Percentiles rank a stretch among this genome's conserved stretches.
These are phyloP conservation scores for Microthlaspi erraticum DNA, from an alignment of 345 rosid genomes.

Conservation along the genomic window DNA sequence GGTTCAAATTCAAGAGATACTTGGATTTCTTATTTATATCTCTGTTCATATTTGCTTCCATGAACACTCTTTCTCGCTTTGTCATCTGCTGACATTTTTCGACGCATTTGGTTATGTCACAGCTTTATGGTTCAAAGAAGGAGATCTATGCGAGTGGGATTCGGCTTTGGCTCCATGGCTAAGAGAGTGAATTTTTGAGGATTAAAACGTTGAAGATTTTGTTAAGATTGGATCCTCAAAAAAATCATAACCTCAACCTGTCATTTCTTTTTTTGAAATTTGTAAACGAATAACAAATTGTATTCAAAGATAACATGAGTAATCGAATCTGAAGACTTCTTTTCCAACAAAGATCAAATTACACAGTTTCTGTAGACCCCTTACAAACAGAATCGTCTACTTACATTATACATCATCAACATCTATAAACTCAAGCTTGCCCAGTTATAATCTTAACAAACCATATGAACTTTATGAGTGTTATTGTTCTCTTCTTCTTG, in stretches of 20 bases:
- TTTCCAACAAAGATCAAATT: not conserved
- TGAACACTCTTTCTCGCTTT: not conserved
- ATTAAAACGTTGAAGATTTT: not conserved
- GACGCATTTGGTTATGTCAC: conserved; percentile 30
- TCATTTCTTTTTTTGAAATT: no score
- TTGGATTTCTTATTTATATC: not conserved
- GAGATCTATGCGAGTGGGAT: conserved; percentile 82
- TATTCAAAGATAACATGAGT: no score
- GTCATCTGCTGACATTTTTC: not conserved
- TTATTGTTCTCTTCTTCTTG: not conserved
- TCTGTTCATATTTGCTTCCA: not conserved
- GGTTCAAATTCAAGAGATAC: not conserved
- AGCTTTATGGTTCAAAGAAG: conserved; percentile 95
- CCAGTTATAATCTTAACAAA: not conserved
- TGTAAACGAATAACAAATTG: no score
- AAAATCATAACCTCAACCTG: no score
- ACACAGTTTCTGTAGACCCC: not conserved
- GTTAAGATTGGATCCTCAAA: no score
- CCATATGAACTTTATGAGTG: not conserved
- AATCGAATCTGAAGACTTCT: no score
- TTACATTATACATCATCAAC: conserved; percentile 10
- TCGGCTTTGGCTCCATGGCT: conserved; percentile 40
- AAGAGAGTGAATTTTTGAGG: not conserved
- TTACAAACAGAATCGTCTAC: conserved; percentile 27
- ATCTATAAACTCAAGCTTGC: conserved; percentile 4